Evolutionary conservation across 2,329 filamentous ascomycete species (phyloP), one percentile per base, ranked within the genome.

Genomic region (Amauroascus niger): DNA sequence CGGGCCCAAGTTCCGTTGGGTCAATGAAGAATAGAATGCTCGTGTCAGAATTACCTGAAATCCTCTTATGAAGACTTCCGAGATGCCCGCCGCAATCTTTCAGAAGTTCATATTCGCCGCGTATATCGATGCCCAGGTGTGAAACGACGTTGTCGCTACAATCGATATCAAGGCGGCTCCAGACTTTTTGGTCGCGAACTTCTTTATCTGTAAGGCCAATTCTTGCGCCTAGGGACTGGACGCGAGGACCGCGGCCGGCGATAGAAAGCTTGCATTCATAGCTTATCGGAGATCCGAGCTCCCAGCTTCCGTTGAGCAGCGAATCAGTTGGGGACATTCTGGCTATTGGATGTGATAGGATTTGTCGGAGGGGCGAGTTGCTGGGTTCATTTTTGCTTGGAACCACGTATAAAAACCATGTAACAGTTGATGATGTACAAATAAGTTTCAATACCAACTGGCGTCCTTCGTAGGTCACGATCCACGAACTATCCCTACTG

Each of bases 21-120:
- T 85, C 79, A 2, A 81, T 66, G 60, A 83, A 84, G 1, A 85
- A 64, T 58, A 75, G 84, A 0, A 82, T 52, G 0, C 69, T 61
- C 7, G 48, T 59, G 6, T 49, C 51, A 2, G 55, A 55, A 6
- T 52, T 48, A 35, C 24, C 52, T 14, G 49, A 57, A 44, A 18
- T 49, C 49, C 67, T 74, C 59, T 73, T 76, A 63, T 83, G 82
- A 20, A 84, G 63, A 51, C 75, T 75, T 14, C 73, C 70, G 20
- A 67, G 73, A 0, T 81, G 75, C 3, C 77, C 82, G 4, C 80
- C 81, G 59, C 82, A 86, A 5, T 77, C 65, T 9, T 72, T 74
- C 1, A 80, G 66, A 8, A 75, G 67, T 6, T 69, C 58, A 58
- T 82, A 85, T 0, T 62, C 62, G 1, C 82, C 82, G 2, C 62